Base-by-base conservation (phyloP, 805 yeast genomes). In the Starmerella bombicola region DNA sequence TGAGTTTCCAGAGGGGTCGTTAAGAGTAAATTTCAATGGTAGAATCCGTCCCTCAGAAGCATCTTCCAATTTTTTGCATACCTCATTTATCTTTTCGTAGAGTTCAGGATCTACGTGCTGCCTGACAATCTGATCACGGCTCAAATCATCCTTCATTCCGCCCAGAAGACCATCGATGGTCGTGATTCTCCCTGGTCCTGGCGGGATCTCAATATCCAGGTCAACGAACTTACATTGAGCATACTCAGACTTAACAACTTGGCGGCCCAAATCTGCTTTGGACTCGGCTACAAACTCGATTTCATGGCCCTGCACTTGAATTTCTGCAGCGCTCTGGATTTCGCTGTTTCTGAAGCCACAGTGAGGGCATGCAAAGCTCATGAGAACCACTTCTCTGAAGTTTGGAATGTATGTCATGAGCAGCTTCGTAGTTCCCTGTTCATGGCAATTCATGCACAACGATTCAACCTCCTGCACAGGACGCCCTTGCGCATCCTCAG, bases 1-100 rank as follows among this genome's bases (percentile, higher is more conserved):
- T 4, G 97, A 88, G 65, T 91, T 91, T 13, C 98, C 98, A 1
- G 95, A 73, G 22, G 98, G 96, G 61, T 91, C 98, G 60, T 86
- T 95, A 9, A 84, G 64, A 19, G 70, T 67, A 36, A 88, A 70
- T 0, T 93, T 80, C 47, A 88, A 55, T 2, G 97, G 97, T 24
- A 72, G 73, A 39, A 71, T 72, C 45, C 78, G 76, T 42, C 84
- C 88, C n/a, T 69, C 68, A 20, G 83, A 64, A 40, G 70, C 73
- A 5, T 69, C 61, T 49, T 67, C 62, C 28, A 88, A 78, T 55
- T 73, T 78, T 19, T 53, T 55, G 42, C 85, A 69, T 45, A 88
- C 59, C 19, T 65, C 74, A 32, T 74, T 79, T 52, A 91, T 84
- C 63, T 86, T 80, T 40, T 70, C 76, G 56, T 75, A 76, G 15